A percentile compares a stretch with the other conserved stretches of the same genome.
Conservation (phyloP, 2,329 filamentous ascomycete genomes). For the Teratosphaeria zuluensis region DNA sequence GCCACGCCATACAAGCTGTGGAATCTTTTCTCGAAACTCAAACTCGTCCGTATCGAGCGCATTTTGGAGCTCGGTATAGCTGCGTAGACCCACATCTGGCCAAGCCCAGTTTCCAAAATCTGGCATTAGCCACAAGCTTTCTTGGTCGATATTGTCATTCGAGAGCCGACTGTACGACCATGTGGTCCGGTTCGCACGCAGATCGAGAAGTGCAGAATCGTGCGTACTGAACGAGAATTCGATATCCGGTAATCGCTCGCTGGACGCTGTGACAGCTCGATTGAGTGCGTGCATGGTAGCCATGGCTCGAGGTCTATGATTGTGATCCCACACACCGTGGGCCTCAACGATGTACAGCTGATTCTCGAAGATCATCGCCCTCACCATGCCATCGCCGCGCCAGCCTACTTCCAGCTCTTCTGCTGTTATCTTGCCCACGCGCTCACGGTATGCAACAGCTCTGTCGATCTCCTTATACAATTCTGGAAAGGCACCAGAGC, state of each 20-base stretch:
- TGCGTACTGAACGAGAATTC: conserved; percentile 36
- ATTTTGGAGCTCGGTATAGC: conserved; percentile 9
- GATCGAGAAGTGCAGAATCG: conserved; percentile 14
- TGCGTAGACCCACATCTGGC: conserved; percentile 22
- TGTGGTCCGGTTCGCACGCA: conserved; percentile 21
- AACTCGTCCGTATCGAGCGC: conserved; percentile 10
- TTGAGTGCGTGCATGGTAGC: conserved; percentile 40
- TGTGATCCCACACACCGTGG: conserved; percentile 14
- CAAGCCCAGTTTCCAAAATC: conserved; percentile 47
- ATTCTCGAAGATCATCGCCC: conserved; percentile 30
- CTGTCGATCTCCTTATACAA: conserved; percentile 24
- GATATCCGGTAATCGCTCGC: conserved; percentile 35
- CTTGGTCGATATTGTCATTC: conserved; percentile 10
- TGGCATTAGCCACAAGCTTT: conserved; percentile 41
- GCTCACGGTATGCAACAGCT: conserved; percentile 16
- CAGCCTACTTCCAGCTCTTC: conserved; percentile 23
- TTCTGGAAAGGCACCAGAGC: conserved; percentile 21
- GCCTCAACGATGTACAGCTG: conserved; percentile 28
- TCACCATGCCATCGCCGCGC: conserved; percentile 24
- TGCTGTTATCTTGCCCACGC: conserved; percentile 18
- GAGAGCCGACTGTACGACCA: conserved; percentile 31
- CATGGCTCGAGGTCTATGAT: conserved; percentile 21
- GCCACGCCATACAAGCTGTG: conserved; percentile 42
- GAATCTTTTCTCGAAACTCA: conserved; percentile 29
- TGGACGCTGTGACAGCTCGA: conserved; percentile 36